Base-by-base conservation (phyloP, 768 basidiomycete genomes). In the Crucibulum laeve region DNA sequence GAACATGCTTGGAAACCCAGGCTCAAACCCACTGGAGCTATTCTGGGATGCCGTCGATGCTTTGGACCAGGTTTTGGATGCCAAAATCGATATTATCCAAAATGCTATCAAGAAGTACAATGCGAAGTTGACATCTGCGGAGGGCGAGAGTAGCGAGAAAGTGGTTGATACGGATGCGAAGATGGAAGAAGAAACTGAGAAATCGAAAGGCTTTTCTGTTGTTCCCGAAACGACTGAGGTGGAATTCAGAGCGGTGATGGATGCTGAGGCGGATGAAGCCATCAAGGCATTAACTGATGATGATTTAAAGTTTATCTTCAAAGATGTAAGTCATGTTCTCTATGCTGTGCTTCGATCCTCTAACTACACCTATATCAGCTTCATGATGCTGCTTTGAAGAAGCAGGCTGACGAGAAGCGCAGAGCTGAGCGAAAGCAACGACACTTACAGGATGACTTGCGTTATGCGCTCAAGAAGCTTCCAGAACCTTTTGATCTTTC, bases 41-140 rank as follows among this genome's bases (percentile, higher is more conserved):
- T 98, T 96, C 66, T 96, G 93, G 91, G 95, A 98, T 62, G 60
- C 76, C 7, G 85, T 96, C 35, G 96, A 99, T 62, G 73, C 70
- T 32, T 74, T 96, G 2, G 93, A 92, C 56, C 89, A 93, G 57
- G 77, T 82, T 50, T 76, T 95, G 14, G 91, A 93, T 48, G 74
- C 75, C 15, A 89, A 89, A 56, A 82, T 89, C 14, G 73, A 73
- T n/a, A 55, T 78, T 23, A 79, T 87, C 3, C 82, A 85, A 46
- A 74, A 69, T 23, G 82, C 73, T 3, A 70, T 89, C 50, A 74
- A 70, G 50, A 69, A 70, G 38, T 55, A 75, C 51, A 77, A 80
- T 45, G 60, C 41, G 48, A 67, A 42, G 59, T 63, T 45, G 57
- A 64, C 24, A 63, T 53, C 50, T 10, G 57, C 59, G 5, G 47